A percentile compares a stretch with the other conserved stretches of the same genome.
phyloP scores from a whole-genome alignment of 1,139 yeast species.

The Suhomyces atakaporum region DNA sequence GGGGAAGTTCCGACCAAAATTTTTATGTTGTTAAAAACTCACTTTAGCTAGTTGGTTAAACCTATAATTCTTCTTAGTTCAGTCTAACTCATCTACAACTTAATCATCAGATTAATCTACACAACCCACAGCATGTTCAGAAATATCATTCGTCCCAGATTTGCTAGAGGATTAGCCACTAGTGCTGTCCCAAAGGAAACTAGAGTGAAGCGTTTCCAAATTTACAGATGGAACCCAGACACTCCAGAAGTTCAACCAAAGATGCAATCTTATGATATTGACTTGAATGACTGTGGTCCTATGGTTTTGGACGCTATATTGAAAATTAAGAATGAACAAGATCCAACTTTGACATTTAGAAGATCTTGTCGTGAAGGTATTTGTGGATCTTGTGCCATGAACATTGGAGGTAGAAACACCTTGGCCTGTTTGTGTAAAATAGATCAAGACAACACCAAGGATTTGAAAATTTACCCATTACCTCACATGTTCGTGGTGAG shows the following conservation, averaged over 20 bases:
- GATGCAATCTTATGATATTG: conserved; percentile 80
- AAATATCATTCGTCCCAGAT: conserved; percentile 22
- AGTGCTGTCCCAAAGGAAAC: conserved; percentile 44
- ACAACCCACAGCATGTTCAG: conserved; percentile 21
- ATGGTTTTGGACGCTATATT: conserved; percentile 95
- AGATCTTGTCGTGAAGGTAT: conserved; percentile 99
- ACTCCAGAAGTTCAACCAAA: conserved; percentile 91
- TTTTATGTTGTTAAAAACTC: conserved; percentile 4
- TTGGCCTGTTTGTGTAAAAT: conserved; percentile 95
- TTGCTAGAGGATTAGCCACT: conserved; percentile 45
- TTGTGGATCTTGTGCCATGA: conserved; percentile 99
- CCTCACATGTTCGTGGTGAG: conserved; percentile 98
- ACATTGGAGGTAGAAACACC: conserved; percentile 96
- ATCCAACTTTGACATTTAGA: conserved; percentile 91
- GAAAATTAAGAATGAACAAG: conserved; percentile 95
- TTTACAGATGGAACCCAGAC: conserved; percentile 98
- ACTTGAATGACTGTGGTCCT: conserved; percentile 92
- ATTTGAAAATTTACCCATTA: conserved; percentile 87
- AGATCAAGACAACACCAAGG: conserved; percentile 74
- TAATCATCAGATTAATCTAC: neutral
- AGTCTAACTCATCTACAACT: conserved; percentile 1
- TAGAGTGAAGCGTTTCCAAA: conserved; percentile 74
- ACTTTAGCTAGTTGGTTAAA: conserved; percentile 1
- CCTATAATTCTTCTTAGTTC: conserved; percentile 1
- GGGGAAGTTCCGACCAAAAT: conserved; percentile 17